A percentile compares a stretch with the other conserved stretches of the same genome.
Conservation (phyloP, 257 asterid species). For the Haberlea rhodopensis region DNA sequence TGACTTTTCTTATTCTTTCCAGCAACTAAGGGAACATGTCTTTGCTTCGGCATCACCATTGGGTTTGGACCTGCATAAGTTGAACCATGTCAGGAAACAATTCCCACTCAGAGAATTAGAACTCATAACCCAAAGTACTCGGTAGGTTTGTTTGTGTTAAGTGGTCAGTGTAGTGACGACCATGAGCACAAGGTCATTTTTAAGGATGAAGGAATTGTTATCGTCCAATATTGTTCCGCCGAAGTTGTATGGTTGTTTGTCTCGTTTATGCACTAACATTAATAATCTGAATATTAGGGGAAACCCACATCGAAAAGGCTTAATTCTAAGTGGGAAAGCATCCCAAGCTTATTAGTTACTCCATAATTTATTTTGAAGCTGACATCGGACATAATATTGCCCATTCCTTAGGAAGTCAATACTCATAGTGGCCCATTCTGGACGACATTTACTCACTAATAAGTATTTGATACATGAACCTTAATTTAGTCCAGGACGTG, state of each 20-base stretch:
- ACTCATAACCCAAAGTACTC: not conserved
- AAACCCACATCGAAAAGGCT: no score
- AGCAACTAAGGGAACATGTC: conserved; percentile 27
- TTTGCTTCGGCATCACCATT: conserved; percentile 69
- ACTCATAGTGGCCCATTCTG: not conserved
- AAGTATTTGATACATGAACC: not conserved
- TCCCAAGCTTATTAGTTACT: not conserved
- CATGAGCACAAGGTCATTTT: not conserved
- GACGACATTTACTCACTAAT: not conserved
- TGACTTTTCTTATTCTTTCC: conserved; percentile 40
- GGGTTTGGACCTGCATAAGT: conserved; percentile 25
- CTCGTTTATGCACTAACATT: not conserved
- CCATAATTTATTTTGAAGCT: not conserved
- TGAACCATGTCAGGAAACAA: conserved; percentile 4
- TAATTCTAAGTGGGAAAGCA: not conserved
- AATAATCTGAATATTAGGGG: no score
- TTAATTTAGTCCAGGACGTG: not conserved
- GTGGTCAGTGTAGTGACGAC: not conserved
- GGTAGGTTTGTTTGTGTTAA: not conserved
- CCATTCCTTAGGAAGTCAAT: not conserved
- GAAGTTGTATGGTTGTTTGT: not conserved
- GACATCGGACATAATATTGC: not conserved
- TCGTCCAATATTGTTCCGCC: not conserved
- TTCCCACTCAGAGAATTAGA: conserved; percentile 3
- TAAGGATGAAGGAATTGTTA: not conserved